Conservation (phyloP, 345 rosid genomes). For the Lumnitzera littorea region DNA sequence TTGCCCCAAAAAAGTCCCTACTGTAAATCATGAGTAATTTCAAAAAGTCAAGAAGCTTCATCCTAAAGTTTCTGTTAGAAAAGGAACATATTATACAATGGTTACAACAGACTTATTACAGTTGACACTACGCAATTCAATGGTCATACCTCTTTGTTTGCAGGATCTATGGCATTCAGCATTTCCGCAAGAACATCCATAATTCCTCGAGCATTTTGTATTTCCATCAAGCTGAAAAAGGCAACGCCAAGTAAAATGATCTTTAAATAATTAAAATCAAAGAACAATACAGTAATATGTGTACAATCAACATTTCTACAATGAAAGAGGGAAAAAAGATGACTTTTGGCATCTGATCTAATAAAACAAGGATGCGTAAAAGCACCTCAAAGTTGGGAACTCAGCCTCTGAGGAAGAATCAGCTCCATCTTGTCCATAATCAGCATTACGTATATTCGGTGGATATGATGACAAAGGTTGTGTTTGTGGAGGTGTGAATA, state of each 20-base stretch:
- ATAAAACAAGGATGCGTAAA: slow-evolving; percentile 3
- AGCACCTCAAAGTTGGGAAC: slow-evolving; percentile 81
- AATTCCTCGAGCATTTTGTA: slow-evolving; percentile 95
- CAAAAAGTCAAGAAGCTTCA: too few relatives aligned
- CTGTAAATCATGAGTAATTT: too few relatives aligned
- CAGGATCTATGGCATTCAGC: slow-evolving; percentile 89
- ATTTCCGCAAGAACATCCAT: slow-evolving; percentile 99
- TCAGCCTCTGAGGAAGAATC: slow-evolving; percentile 87
- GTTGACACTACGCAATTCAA: neutral
- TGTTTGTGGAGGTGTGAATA: slow-evolving; percentile 92
- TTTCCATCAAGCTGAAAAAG: slow-evolving; percentile 70
- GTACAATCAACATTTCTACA: slow-evolving; percentile 7
- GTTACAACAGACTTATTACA: too few relatives aligned
- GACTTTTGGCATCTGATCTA: slow-evolving; percentile 2
- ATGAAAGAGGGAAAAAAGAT: neutral
- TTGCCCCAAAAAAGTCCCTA: slow-evolving; percentile 1
- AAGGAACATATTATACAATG: too few relatives aligned
- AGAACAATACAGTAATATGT: neutral
- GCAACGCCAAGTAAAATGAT: slow-evolving; percentile 3
- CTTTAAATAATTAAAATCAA: neutral
- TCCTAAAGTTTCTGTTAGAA: too few relatives aligned
- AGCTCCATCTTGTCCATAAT: slow-evolving; percentile 39
- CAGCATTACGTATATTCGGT: slow-evolving; percentile 61
- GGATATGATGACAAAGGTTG: slow-evolving; percentile 84
- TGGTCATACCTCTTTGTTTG: slow-evolving; percentile 68